Conservation (phyloP, 495 filamentous ascomycete genomes). For the Staphylotrichum longicolle region DNA sequence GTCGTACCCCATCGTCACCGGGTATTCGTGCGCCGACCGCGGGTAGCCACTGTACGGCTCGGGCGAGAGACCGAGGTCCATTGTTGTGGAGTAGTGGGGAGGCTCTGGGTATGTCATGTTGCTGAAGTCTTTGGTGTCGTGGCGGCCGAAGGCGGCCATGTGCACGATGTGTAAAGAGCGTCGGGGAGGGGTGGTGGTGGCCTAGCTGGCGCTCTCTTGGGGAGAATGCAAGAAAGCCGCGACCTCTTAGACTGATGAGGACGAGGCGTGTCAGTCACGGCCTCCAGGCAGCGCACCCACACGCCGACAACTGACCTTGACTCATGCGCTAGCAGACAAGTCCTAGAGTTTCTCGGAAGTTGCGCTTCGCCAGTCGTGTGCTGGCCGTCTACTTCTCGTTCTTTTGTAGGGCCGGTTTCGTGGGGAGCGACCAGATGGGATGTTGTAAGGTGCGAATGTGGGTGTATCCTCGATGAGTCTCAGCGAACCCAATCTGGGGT, state of each 20-base stretch:
- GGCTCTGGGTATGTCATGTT: conserved; percentile 48
- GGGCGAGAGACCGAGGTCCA: conserved; percentile 46
- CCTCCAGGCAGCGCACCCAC: conserved; percentile 19
- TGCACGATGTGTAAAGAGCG: not conserved
- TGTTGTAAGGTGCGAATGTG: too few species aligned
- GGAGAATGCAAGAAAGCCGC: conserved; percentile 20
- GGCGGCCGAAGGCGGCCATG: conserved; percentile 27
- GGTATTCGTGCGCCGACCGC: conserved; percentile 41
- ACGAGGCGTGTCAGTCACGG: conserved; percentile 26
- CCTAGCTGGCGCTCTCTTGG: conserved; percentile 11
- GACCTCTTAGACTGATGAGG: conserved; percentile 23
- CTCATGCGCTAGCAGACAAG: conserved; percentile 12
- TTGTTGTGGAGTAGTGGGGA: conserved; percentile 39
- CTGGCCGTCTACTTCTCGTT: too few species aligned
- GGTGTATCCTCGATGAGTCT: too few species aligned
- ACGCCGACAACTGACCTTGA: conserved; percentile 20
- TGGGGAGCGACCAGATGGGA: too few species aligned
- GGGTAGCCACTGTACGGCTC: conserved; percentile 40
- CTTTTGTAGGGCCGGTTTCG: too few species aligned
- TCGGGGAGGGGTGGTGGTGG: conserved; percentile 9
- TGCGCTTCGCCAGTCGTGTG: too few species aligned
- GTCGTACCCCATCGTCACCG: conserved; percentile 41
- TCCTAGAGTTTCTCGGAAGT: not conserved
- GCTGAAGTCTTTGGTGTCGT: conserved; percentile 38
- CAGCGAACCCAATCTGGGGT: not conserved